Base-by-base conservation (phyloP, 2,329 filamentous ascomycete genomes). In the Aureobasidium sp. region DNA sequence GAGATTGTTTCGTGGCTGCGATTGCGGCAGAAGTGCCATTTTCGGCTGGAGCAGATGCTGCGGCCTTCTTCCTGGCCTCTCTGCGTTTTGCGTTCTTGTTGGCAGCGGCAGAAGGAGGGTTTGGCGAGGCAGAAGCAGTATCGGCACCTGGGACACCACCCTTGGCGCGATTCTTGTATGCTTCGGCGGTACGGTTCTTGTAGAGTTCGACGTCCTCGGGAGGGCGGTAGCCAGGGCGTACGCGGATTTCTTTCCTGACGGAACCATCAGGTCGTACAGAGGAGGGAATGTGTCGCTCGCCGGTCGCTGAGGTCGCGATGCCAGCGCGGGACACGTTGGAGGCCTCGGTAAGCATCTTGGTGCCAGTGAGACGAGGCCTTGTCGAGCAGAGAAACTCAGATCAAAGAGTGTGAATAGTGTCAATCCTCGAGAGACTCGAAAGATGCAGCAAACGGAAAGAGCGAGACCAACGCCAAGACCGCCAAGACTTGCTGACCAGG, bases 121-220 rank as follows among this genome's bases (percentile, higher is more conserved):
- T 81, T 62, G 78, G 75, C 0, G 57, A 11, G n/a, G 44, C 27
- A 22, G 22, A 11, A 64, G 79, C 65, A 2, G 71, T 69, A 59
- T 84, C 83, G 1, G 91, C 89, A 27, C 93, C 93, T 4, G 91
- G 90, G 5, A 96, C 83, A 25, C 84, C 88, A 62, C 75, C 78
- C 63, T 84, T 86, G 29, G 84, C 85, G 58, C 90, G 86, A 68
- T 85, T 91, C 71, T 91, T 91, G 78, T 89, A 96, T 55, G 85
- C 86, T 73, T 94, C 89, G 55, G 92, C 92, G 1, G 87, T 91
- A 62, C 90, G 87, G 75, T 96, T 97, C 79, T 91, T 95, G 83
- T 99, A 99, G 49, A 96, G 81, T 72, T 97, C 91, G 66, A 97
- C 88, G 75, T 99, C 94, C 77, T 99, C 94, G 0, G 92, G 91